Evolutionary conservation across 305 asterid genomes (phyloP).

Genomic region (Fraxinus latifolia): DNA sequence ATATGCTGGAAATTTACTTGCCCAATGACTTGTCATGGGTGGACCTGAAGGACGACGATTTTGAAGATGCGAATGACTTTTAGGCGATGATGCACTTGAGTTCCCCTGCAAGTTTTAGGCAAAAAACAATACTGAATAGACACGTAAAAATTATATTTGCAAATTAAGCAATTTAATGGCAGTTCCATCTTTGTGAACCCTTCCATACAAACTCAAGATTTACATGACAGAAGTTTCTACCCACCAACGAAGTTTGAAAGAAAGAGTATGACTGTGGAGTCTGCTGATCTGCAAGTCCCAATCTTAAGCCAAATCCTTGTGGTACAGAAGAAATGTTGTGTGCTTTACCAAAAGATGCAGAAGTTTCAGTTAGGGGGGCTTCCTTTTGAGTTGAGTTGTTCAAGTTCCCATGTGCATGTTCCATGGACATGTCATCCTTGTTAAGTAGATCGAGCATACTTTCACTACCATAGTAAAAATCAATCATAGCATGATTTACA

Average conservation of each 20-base stretch:
- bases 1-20: conserved; percentile 27
- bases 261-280: conserved; percentile 38
- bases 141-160: background rate
- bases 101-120: conserved; percentile 42
- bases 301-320: conserved; percentile 36
- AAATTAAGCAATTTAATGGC: background rate
- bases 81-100: conserved; percentile 30
- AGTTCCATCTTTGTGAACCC: conserved; percentile 12
- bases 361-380: conserved; percentile 25
- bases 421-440: conserved; percentile 34
- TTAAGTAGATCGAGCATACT: conserved; percentile 30
- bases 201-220: conserved; percentile 13
- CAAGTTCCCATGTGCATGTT: conserved; percentile 29
- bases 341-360: conserved; percentile 27
- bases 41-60: conserved; percentile 27
- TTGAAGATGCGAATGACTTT: conserved; percentile 33
- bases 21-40: conserved; percentile 27
- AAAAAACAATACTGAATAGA: conserved; percentile 1
- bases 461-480: conserved; percentile 32
- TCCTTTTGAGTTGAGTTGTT: conserved; percentile 30
- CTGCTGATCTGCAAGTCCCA: conserved; percentile 37
- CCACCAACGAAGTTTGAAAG: conserved; percentile 43
- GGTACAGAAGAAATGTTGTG: conserved; percentile 31
- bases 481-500: conserved; percentile 6
- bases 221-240: conserved; percentile 18